Evolutionary conservation across 306 rosid genomes (phyloP).

Genomic region (Cicer chorassanicum): DNA sequence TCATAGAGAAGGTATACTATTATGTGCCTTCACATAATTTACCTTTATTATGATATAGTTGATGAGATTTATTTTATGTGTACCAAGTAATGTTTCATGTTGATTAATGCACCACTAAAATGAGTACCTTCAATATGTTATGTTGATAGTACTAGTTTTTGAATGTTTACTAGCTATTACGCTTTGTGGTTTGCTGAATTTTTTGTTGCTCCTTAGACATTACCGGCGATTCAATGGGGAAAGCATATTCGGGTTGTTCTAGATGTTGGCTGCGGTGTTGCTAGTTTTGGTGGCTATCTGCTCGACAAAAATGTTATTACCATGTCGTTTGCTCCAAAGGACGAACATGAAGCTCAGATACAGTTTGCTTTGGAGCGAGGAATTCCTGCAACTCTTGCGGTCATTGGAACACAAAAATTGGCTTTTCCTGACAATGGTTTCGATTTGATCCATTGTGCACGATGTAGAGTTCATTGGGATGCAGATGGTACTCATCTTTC

Average conservation of each 20-base stretch:
- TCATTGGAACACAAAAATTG: slow-evolving; percentile 88
- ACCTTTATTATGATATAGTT: not conserved
- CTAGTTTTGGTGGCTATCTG: slow-evolving; percentile 94
- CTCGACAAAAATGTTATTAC: slow-evolving; percentile 80
- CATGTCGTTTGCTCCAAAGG: slow-evolving; percentile 97
- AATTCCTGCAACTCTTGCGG: slow-evolving; percentile 93
- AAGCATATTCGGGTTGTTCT: slow-evolving; percentile 76
- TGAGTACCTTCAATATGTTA: not conserved
- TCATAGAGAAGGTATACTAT: slow-evolving; percentile 66
- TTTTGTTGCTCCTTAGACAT: slow-evolving; percentile 54
- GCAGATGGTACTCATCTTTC: slow-evolving; percentile 71
- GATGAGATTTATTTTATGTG: no score
- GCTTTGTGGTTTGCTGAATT: slow-evolving; percentile 13
- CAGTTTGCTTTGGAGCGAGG: slow-evolving; percentile 99
- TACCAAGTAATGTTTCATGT: not conserved
- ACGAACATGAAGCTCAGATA: slow-evolving; percentile 99
- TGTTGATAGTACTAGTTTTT: slow-evolving; percentile 29
- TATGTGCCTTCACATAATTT: slow-evolving; percentile 6
- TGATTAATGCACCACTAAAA: slow-evolving; percentile 12
- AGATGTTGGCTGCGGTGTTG: slow-evolving; percentile 97
- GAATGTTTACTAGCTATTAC: slow-evolving; percentile 21
- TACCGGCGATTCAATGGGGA: slow-evolving; percentile 74
- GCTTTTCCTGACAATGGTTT: slow-evolving; percentile 74
- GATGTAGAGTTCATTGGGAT: slow-evolving; percentile 99
- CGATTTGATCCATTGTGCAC: slow-evolving; percentile 95